Evolutionary conservation across 345 rosid species (phyloP), one percentile per base, ranked within the genome.

Genomic region (Aethionema arabicum): DNA sequence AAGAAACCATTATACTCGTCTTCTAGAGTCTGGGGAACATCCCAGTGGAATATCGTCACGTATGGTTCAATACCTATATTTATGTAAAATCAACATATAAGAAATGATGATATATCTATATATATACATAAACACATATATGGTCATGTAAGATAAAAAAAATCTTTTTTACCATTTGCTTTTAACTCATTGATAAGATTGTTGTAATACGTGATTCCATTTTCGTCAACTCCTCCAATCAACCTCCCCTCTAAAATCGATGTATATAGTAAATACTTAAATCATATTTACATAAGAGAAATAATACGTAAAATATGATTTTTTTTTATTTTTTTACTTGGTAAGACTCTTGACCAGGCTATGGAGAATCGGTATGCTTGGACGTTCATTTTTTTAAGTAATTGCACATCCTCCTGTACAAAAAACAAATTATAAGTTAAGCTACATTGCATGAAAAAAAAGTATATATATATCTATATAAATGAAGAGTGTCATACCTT

Each of bases 281-380:
- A 21, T 21, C 27, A 21, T 1, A 2, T 21, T 11, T 14, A 43
- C 12, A 43, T 4, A 1, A 43, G 4, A 43, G 6, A 43, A 11
- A 35, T 11, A 7, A 14, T 8, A 8, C 6, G 29, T 5, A 40
- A 11, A 6, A 21, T 21, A 21, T 32, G 7, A 47, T 11, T 12
- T 8, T 7, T 29, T 1, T 21, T 72, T n/a, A 4, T n/a, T n/a
- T n/a, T n/a, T n/a, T n/a, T 77, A 79, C 87, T 52, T 32, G 85
- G 83, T 13, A 78, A 46, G 16, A 83, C 35, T 67, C 85, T 69
- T 2, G 81, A 37, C 84, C 87, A 72, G 9, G 72, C 75, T 32
- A 79, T 74, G 13, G 77, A 79, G 67, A 73, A 72, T 72, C 77
- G 69, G 55, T 59, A 72, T 7, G 49, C 56, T 68, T 79, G 75